These are phyloP conservation scores for Filosporella fistucella DNA, from an alignment of 495 filamentous ascomycete species.

Conservation along the genomic window DNA sequence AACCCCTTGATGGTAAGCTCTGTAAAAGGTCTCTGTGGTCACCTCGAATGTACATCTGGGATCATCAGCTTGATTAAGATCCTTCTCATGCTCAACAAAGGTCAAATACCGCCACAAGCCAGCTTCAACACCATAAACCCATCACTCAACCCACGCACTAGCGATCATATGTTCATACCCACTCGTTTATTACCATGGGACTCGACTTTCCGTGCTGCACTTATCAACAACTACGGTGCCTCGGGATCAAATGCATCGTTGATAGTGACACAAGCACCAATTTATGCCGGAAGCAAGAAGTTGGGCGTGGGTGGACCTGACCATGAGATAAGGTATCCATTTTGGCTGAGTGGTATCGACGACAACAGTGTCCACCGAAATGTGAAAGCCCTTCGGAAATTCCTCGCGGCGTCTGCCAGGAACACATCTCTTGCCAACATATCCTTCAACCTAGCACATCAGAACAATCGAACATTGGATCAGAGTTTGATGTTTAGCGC, in stretches of 20 bases:
- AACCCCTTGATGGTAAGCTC: slow-evolving; percentile 52
- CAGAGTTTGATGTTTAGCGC: slow-evolving; percentile 29
- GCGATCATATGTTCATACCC: slow-evolving; percentile 29
- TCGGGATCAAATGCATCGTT: slow-evolving; percentile 44
- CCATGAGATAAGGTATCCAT: slow-evolving; percentile 27
- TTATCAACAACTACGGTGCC: slow-evolving; percentile 52
- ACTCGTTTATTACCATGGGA: slow-evolving; percentile 30
- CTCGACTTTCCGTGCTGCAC: slow-evolving; percentile 27
- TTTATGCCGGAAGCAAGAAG: slow-evolving; percentile 11
- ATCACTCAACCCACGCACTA: slow-evolving; percentile 24
- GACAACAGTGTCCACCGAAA: slow-evolving; percentile 22
- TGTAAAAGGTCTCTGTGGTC: slow-evolving; percentile 58
- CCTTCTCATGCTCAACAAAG: slow-evolving; percentile 51
- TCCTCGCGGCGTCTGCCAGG: background rate
- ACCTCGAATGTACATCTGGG: slow-evolving; percentile 52
- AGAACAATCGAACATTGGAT: slow-evolving; percentile 31
- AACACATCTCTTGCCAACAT: slow-evolving; percentile 25
- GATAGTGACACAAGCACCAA: slow-evolving; percentile 27
- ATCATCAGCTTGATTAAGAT: slow-evolving; percentile 54
- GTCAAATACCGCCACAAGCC: slow-evolving; percentile 31
- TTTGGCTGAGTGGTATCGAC: slow-evolving; percentile 30
- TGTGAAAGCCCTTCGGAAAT: slow-evolving; percentile 16
- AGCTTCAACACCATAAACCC: slow-evolving; percentile 43
- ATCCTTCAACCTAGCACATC: slow-evolving; percentile 34
- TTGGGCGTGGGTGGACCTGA: too few species aligned